Conservation (phyloP, 768 basidiomycete genomes). For the Leccinum subtestaceum region DNA sequence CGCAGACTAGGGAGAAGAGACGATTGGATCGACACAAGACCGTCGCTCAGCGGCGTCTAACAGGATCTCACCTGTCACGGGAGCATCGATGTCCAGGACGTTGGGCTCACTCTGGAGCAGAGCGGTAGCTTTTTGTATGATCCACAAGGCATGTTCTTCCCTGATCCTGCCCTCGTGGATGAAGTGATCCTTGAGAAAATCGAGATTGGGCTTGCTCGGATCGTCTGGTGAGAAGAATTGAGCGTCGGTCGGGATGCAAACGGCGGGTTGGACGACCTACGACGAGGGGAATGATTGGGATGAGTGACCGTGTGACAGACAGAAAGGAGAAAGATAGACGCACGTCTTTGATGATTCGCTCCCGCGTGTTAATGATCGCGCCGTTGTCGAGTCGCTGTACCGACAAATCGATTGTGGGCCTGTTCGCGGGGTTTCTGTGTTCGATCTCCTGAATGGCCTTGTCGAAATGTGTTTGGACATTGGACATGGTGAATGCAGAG, state of each 20-base stretch:
- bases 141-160: slow-evolving; percentile 67
- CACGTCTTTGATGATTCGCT: slow-evolving; percentile 27
- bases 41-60: slow-evolving; percentile 20
- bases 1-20: slow-evolving; percentile 12
- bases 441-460: slow-evolving; percentile 31
- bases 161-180: slow-evolving; percentile 65
- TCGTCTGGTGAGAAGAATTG: slow-evolving; percentile 73
- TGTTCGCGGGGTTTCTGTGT: slow-evolving; percentile 25
- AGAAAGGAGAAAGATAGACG: slow-evolving; percentile 2
- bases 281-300: background rate
- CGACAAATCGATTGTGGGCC: slow-evolving; percentile 19
- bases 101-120: slow-evolving; percentile 60
- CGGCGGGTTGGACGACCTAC: slow-evolving; percentile 70
- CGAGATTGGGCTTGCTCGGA: slow-evolving; percentile 64
- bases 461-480: slow-evolving; percentile 22
- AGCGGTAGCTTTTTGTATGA: slow-evolving; percentile 57
- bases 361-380: slow-evolving; percentile 23
- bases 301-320: background rate
- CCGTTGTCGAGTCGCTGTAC: slow-evolving; percentile 27
- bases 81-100: slow-evolving; percentile 66
- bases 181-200: slow-evolving; percentile 75
- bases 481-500: slow-evolving; percentile 21
- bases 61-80: slow-evolving; percentile 56
- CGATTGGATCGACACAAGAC: slow-evolving; percentile 5
- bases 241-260: slow-evolving; percentile 61